Conservation (phyloP, 2,329 filamentous ascomycete species). For the Fusarium sp. region DNA sequence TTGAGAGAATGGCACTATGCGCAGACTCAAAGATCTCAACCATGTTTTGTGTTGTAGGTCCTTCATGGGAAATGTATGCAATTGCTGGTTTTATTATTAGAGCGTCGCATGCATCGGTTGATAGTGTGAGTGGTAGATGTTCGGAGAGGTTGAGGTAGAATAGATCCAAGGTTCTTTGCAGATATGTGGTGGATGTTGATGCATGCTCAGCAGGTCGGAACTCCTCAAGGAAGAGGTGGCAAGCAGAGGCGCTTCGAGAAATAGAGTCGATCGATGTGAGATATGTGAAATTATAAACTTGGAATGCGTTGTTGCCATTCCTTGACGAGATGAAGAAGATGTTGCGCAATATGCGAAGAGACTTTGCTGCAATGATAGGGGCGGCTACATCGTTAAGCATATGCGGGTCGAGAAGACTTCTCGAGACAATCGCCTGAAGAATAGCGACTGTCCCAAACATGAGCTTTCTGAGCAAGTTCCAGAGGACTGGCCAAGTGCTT, state of each 20-base stretch:
- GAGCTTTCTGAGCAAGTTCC: conserved; percentile 79
- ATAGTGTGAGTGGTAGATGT: conserved; percentile 78
- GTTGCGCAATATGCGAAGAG: conserved; percentile 78
- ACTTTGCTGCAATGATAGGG: conserved; percentile 74
- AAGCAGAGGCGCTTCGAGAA: conserved; percentile 73
- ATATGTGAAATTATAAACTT: conserved; percentile 86
- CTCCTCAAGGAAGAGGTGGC: conserved; percentile 73
- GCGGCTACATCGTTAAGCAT: conserved; percentile 61
- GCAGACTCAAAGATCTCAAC: conserved; percentile 84
- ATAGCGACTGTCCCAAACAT: conserved; percentile 81
- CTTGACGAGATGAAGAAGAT: conserved; percentile 85
- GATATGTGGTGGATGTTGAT: conserved; percentile 44
- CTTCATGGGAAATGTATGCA: conserved; percentile 71
- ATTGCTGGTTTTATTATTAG: conserved; percentile 80
- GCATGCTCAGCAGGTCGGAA: conserved; percentile 61
- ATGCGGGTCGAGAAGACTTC: conserved; percentile 64
- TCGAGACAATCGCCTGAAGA: conserved; percentile 77
- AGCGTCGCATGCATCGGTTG: conserved; percentile 74
- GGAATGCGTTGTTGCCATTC: conserved; percentile 78
- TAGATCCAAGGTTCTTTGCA: conserved; percentile 80
- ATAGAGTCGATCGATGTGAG: conserved; percentile 85
- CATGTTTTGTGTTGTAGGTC: conserved; percentile 58
- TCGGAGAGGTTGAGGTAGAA: conserved; percentile 91
- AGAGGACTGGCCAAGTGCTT: conserved; percentile 76
- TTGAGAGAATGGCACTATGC: conserved; percentile 83